These are phyloP conservation scores for Acarospora socialis DNA, from an alignment of 2,329 filamentous ascomycete species.

Conservation along the genomic window DNA sequence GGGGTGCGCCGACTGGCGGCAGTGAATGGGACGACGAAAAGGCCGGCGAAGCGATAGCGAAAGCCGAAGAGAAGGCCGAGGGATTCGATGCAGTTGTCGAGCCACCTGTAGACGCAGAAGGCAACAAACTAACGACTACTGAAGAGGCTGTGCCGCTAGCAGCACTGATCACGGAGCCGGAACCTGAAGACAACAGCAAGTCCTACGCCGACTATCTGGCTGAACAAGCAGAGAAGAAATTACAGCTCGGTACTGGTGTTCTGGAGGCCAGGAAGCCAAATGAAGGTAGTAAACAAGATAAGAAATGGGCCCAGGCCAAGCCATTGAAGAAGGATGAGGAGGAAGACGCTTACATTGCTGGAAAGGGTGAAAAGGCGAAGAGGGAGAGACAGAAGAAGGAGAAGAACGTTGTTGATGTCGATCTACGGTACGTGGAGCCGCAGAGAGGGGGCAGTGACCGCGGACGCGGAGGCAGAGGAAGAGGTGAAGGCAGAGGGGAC, in stretches of 20 bases:
- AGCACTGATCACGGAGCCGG: conserved; percentile 25
- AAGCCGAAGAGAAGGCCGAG: conserved; percentile 70
- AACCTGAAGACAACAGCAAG: conserved; percentile 75
- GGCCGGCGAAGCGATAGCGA: conserved; percentile 77
- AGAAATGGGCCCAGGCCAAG: conserved; percentile 88
- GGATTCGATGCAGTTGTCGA: conserved; percentile 34
- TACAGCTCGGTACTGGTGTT: conserved; percentile 48
- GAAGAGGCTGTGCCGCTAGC: conserved; percentile 12
- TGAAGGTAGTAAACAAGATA: conserved; percentile 74
- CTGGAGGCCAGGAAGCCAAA: conserved; percentile 77
- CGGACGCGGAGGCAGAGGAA: conserved; percentile 1
- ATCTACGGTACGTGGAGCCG: conserved; percentile 11
- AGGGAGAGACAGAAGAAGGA: conserved; percentile 10
- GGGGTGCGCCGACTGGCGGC: conserved; percentile 70
- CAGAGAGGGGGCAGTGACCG: conserved; percentile 2
- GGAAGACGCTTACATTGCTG: conserved; percentile 14
- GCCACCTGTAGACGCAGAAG: conserved; percentile 6
- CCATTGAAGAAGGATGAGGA: conserved; percentile 47
- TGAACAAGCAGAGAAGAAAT: conserved; percentile 62
- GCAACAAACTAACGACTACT: conserved; percentile 14
- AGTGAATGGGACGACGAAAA: conserved; percentile 85
- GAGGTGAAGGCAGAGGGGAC: conserved; percentile 5
- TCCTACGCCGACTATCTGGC: conserved; percentile 82
- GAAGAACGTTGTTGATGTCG: conserved; percentile 12
- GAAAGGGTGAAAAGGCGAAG: conserved; percentile 14